Evolutionary conservation across 2,329 filamentous ascomycete species (phyloP).

Genomic region (Cryphonectria radicalis): DNA sequence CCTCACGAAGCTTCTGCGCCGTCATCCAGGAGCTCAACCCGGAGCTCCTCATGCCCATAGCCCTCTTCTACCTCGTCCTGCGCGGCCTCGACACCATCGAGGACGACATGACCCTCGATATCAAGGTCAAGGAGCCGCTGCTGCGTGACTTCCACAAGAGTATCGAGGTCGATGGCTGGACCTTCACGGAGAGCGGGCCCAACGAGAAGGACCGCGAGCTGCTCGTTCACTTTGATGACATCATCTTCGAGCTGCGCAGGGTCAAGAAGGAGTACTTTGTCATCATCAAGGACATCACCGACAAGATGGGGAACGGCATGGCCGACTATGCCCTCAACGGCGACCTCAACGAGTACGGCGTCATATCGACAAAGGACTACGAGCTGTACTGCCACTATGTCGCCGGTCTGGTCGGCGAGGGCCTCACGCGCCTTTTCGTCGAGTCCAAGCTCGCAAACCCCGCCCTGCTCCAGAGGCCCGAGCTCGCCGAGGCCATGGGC

Average conservation of each 20-base stretch:
- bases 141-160: constrained; percentile 80
- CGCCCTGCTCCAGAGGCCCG: constrained; percentile 74
- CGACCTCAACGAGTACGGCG: constrained; percentile 76
- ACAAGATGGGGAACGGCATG: constrained; percentile 98
- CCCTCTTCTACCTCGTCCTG: constrained; percentile 90
- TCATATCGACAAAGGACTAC: constrained; percentile 85
- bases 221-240: constrained; percentile 87
- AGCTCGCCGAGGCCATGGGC: constrained; percentile 93
- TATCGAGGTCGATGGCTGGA: constrained; percentile 87
- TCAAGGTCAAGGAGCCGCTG: constrained; percentile 82
- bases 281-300: constrained; percentile 90
- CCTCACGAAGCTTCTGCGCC: constrained; percentile 88
- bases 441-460: constrained; percentile 85
- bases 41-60: constrained; percentile 84
- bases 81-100: constrained; percentile 97
- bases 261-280: constrained; percentile 81
- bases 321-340: constrained; percentile 90
- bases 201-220: constrained; percentile 94
- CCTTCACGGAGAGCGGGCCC: constrained; percentile 80
- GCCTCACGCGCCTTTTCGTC: constrained; percentile 87
- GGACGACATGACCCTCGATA: constrained; percentile 92
- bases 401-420: constrained; percentile 96
- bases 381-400: constrained; percentile 98
- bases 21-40: constrained; percentile 97
- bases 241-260: constrained; percentile 85